Evolutionary conservation across 805 yeast genomes (phyloP), one percentile per base, ranked within the genome.

Genomic region (Komagataella mondaviorum): DNA sequence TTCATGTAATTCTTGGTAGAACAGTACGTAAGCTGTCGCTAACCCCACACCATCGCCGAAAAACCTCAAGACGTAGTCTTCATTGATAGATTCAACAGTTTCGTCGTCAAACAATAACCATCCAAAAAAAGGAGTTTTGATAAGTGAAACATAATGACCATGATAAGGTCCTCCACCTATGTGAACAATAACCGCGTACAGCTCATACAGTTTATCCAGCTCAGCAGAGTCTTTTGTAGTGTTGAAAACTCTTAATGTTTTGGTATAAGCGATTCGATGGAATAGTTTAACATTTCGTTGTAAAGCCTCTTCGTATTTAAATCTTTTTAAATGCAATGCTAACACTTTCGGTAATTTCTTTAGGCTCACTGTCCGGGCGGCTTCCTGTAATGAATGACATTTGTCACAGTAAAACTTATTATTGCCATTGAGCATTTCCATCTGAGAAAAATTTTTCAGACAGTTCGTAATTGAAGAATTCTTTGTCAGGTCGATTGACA

Each of bases 131-230:
- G 77, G 81, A 4, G 89, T 83, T 61, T 88, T 88, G 54, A 93
- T 84, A 4, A 93, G 70, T 0, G 96, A 77, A 7, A 93, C 91
- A 64, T 93, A 93, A 63, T 93, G 99, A 0, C 99, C 99, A 67
- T 90, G 96, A 70, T 88, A 89, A 1, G 98, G 97, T 0, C 98
- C 97, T 3, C 96, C 95, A 5, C 99, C 99, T 57, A 93, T 81
- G 62, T 93, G 99, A 8, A 93, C 89, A 10, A 93, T 93, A 46
- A 91, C 82, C 0, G 91, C 88, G 55, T 81, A 84, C 49, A 93
- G 68, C 59, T 90, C 96, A 60, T 89, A 93, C 17, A 82, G 71
- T 58, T 77, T 78, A 56, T 78, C 78, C 1, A 77, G 72, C 14
- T 71, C 66, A 22, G 67, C 67, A 23, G 77, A 60, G 58, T 76